Base-by-base conservation (phyloP, 2,329 filamentous ascomycete species). In the Mariannaea elegans region DNA sequence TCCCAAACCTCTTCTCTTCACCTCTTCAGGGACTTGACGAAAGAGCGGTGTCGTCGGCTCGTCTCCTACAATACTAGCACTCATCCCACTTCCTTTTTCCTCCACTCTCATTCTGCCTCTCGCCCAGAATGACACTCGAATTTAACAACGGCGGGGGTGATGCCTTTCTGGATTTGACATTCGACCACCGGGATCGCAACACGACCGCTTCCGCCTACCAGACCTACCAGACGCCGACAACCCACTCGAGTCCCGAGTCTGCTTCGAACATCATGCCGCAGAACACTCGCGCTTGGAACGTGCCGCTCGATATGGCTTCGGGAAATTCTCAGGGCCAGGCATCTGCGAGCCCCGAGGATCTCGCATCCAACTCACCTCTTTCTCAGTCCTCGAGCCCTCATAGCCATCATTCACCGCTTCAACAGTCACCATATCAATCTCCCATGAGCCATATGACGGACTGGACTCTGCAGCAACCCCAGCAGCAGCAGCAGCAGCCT, bases 391-490 rank as follows among this genome's bases (percentile, higher is more conserved):
- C 84, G 46, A 87, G 84, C 69, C 82, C 82, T 36, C 78, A 81
- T 56, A 81, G 81, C 64, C 81, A 84, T 60, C 80, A 82, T 63
- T 80, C 78, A 50, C 71, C 80, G 12, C 65, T 82, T 59, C 82
- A 85, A 59, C 82, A 83, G 29, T 87, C 85, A 64, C 84, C 85
- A 4, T 86, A 82, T 71, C 82, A 83, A 69, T 75, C 79, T 46
- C 73, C 81, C 41, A 76, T 78, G 54, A 84, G 84, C 69, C 77
- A 82, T 13, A 73, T 89, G 64, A 84, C 84, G 45, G 85, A 89
- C 76, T 89, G 87, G 86, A 82, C 86, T 19, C 80, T 89, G 50
- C 82, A 84, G 55, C 82, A 85, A 64, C 81, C 83, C 49, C 82
- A 82, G 66, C 80, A 81, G 59, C 80, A 82, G 66, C 80, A 81